Evolutionary conservation across 140 eudicot genomes (phyloP), one percentile per base, ranked within the genome.

Genomic region (Eryngium alpinum): DNA sequence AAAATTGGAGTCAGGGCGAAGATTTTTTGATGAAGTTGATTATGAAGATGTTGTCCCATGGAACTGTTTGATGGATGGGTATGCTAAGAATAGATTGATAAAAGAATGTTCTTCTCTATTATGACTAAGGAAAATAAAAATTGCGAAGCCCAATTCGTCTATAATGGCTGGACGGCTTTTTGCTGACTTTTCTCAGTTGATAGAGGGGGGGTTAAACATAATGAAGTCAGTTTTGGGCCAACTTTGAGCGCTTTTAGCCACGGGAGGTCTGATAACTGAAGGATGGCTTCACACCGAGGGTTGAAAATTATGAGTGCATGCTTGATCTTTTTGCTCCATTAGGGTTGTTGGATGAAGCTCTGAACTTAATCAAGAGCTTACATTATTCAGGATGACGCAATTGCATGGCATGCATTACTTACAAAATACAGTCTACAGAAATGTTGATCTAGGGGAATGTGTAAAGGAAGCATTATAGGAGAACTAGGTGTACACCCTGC

Each of bases 1-100:
- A 71, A 63, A 21, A 66, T n/a, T 86, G 28, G 80, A 33, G 4
- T 82, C 80, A 60, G 92, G 87, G 5, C 89, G 85, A 5, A 74
- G 83, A 51, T 78, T 87, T 56, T 91, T 91, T 80, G 83, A 91
- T 62, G 85, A 81, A 63, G 82, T 85, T 88, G 75, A 83, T 6
- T 52, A 81, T 11, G 90, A 82, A 51, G 90, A 91, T 77, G 87
- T 91, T 31, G 89, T 89, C 67, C 81, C 90, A 82, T 91, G 94
- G 91, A 88, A 87, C 79, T 89, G 91, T 81, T 83, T 91, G 86
- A 87, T 91, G 29, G 93, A 89, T 18, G 90, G 86, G 81, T 91
- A 91, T 43, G 91, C 96, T 3, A 89, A 86, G 74, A 81, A 81
- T n/a, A 86, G 87, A 65, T 72, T 71, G 63, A 77, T 85, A 2